These are phyloP conservation scores for Fusarium pininemorale DNA, from an alignment of 2,329 filamentous ascomycete species.

Conservation along the genomic window DNA sequence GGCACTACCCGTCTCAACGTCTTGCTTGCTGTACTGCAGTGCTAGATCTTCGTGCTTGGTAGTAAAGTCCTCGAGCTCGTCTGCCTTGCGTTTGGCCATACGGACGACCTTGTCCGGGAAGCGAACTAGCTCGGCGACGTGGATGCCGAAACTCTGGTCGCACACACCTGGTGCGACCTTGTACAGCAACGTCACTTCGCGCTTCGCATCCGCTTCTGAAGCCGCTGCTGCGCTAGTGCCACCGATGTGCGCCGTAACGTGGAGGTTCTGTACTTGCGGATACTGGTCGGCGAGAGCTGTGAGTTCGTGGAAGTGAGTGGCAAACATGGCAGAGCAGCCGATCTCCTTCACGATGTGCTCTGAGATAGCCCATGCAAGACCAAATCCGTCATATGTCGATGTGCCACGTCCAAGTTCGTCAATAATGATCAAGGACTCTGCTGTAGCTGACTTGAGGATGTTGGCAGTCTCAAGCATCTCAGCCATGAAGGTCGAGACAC, in stretches of 20 bases:
- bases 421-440: slow-evolving; percentile 96
- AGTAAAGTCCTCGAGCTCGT: slow-evolving; percentile 96
- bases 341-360: slow-evolving; percentile 98
- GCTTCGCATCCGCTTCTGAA: slow-evolving; percentile 58
- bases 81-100: slow-evolving; percentile 99
- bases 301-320: slow-evolving; percentile 97
- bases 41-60: slow-evolving; percentile 74
- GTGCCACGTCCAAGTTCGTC: slow-evolving; percentile 97
- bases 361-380: slow-evolving; percentile 98
- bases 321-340: slow-evolving; percentile 92
- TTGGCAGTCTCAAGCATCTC: slow-evolving; percentile 99
- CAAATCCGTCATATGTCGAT: slow-evolving; percentile 97
- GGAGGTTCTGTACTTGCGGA: slow-evolving; percentile 88
- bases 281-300: slow-evolving; percentile 90
- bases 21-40: slow-evolving; percentile 76
- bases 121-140: slow-evolving; percentile 94
- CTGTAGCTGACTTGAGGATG: slow-evolving; percentile 95
- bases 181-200: slow-evolving; percentile 94
- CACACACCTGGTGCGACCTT: slow-evolving; percentile 96
- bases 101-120: slow-evolving; percentile 97
- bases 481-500: slow-evolving; percentile 98
- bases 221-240: slow-evolving; percentile 53
- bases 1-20: slow-evolving; percentile 88
- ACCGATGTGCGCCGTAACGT: slow-evolving; percentile 93
- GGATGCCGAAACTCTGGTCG: slow-evolving; percentile 97